These are phyloP conservation scores for Exophiala sideris DNA, from an alignment of 2,329 filamentous ascomycete genomes.

Conservation along the genomic window DNA sequence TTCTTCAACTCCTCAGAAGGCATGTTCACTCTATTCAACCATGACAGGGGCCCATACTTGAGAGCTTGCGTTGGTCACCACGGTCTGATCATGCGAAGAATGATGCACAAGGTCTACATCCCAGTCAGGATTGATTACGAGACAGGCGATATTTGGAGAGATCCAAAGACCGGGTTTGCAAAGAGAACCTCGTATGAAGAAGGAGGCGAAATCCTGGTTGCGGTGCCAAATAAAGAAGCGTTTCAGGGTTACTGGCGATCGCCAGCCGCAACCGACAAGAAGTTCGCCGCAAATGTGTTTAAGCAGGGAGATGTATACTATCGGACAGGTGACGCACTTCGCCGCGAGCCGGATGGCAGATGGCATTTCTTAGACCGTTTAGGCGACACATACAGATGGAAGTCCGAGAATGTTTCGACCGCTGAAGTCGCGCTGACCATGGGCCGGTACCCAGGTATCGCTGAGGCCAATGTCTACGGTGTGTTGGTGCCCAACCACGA, in stretches of 20 bases:
- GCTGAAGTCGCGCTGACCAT: slow-evolving; percentile 76
- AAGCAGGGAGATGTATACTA: slow-evolving; percentile 76
- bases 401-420: slow-evolving; percentile 79
- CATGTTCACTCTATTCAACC: slow-evolving; percentile 60
- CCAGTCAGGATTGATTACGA: slow-evolving; percentile 68
- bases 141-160: slow-evolving; percentile 63
- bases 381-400: slow-evolving; percentile 56
- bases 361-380: slow-evolving; percentile 72
- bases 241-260: slow-evolving; percentile 86
- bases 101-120: slow-evolving; percentile 55
- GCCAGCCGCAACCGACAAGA: slow-evolving; percentile 64
- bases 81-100: slow-evolving; percentile 57
- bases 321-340: slow-evolving; percentile 76
- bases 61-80: slow-evolving; percentile 68
- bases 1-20: slow-evolving; percentile 79
- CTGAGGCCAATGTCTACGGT: slow-evolving; percentile 84
- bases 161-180: slow-evolving; percentile 66
- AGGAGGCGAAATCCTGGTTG: slow-evolving; percentile 74
- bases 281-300: slow-evolving; percentile 72
- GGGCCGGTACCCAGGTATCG: slow-evolving; percentile 62
- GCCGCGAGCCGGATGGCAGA: slow-evolving; percentile 66
- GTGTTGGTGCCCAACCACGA: slow-evolving; percentile 77
- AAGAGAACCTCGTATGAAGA: slow-evolving; percentile 60
- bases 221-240: slow-evolving; percentile 57
- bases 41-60: slow-evolving; percentile 59